These are phyloP conservation scores for Carex arenaria DNA, from an alignment of 202 grass and related monocot genomes.

Conservation along the genomic window DNA sequence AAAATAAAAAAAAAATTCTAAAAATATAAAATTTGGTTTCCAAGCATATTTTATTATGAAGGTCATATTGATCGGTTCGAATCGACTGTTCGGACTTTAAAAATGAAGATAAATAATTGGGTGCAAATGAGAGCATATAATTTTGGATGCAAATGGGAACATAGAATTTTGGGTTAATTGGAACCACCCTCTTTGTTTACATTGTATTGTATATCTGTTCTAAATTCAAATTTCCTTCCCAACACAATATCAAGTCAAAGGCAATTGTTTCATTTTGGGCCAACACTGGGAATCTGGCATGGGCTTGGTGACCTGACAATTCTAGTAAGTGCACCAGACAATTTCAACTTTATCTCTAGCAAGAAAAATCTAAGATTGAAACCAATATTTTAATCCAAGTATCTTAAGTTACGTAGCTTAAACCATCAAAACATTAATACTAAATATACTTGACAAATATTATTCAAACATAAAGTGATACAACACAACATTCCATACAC, in stretches of 20 bases:
- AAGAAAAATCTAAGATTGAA: not conserved
- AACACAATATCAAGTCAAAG: not conserved
- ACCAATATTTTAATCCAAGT: not conserved
- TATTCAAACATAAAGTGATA: constrained; percentile 20
- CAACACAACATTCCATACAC: constrained; percentile 21
- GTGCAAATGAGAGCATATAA: too few species aligned
- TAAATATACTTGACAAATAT: constrained; percentile 10
- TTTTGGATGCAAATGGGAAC: too few species aligned
- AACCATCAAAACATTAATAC: not conserved
- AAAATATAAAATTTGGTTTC: too few species aligned
- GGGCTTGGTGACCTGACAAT: not conserved
- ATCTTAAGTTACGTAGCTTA: not conserved
- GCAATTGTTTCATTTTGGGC: not conserved
- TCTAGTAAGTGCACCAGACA: not conserved
- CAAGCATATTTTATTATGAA: too few species aligned
- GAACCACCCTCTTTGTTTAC: too few species aligned
- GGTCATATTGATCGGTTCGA: too few species aligned
- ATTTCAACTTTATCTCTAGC: not conserved
- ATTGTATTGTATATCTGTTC: too few species aligned
- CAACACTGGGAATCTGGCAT: not conserved
- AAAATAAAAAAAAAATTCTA: too few species aligned
- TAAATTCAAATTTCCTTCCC: too few species aligned
- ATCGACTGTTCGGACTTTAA: too few species aligned
- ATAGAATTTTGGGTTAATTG: too few species aligned
- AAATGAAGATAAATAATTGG: too few species aligned